Conservation (phyloP, 202 grass and related monocot species). For the Hordeum pubiflorum region DNA sequence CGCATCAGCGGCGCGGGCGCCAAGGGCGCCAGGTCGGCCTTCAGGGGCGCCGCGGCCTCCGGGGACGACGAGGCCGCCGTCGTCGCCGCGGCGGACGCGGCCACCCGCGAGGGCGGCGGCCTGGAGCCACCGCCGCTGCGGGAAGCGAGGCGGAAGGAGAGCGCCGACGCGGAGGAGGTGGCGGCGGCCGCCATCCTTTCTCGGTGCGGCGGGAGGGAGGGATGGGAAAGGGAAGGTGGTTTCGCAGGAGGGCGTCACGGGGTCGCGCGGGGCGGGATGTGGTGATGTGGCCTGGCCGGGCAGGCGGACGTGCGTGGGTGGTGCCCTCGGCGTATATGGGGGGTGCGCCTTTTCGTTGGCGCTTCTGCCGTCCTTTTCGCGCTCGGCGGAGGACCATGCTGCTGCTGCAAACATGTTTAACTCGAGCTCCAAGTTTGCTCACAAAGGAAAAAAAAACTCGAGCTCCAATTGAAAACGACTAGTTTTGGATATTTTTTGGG, state of each 20-base stretch:
- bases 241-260: conserved; percentile 5
- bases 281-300: conserved; percentile 9
- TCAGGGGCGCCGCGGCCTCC: conserved; percentile 7
- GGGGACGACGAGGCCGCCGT: not conserved
- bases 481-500: too few species aligned
- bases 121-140: not conserved
- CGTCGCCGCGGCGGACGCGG: not conserved
- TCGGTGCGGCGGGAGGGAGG: not conserved
- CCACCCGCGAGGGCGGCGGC: not conserved
- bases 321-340: not conserved
- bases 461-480: too few species aligned
- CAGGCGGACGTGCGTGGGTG: not conserved
- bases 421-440: not conserved
- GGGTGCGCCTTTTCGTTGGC: not conserved
- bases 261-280: not conserved
- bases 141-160: not conserved
- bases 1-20: conserved; percentile 34
- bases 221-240: not conserved
- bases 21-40: conserved; percentile 15
- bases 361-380: conserved; percentile 13
- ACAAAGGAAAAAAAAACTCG: too few species aligned
- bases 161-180: not conserved
- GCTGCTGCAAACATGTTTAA: not conserved
- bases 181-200: conserved; percentile 35
- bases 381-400: not conserved